Evolutionary conservation across 148 eudicot species (phyloP).

Genomic region (Camellia granthamiana): DNA sequence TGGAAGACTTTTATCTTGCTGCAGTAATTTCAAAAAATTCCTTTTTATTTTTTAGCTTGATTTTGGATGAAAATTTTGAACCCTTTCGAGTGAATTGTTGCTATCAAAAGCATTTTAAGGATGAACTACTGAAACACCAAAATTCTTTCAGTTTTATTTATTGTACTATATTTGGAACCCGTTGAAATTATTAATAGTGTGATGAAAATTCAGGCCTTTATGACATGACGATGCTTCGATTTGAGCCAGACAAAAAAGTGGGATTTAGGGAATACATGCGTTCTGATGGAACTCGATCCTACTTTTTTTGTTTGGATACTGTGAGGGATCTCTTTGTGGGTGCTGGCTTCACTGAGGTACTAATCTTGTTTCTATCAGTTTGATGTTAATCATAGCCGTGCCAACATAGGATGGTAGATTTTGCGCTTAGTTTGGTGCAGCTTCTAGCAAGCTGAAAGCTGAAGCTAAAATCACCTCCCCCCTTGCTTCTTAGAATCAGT

Average conservation of each 20-base stretch:
- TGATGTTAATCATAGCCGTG: neutral
- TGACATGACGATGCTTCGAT: constrained; percentile 99
- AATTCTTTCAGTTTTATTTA: neutral
- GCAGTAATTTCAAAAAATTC: neutral
- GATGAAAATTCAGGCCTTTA: constrained; percentile 62
- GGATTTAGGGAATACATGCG: constrained; percentile 84
- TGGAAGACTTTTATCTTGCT: neutral
- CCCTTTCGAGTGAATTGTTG: neutral
- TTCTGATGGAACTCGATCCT: constrained; percentile 90
- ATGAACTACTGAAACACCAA: too few species aligned
- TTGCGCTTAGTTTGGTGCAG: neutral
- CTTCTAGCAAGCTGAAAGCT: too few species aligned
- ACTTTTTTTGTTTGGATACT: constrained; percentile 77
- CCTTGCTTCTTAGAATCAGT: too few species aligned
- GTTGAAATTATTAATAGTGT: constrained; percentile 9
- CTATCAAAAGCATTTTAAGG: neutral
- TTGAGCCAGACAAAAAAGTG: constrained; percentile 67
- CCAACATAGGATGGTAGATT: neutral
- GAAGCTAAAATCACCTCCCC: too few species aligned
- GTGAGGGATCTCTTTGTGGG: constrained; percentile 56
- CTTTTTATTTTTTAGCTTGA: neutral
- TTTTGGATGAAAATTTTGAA: neutral
- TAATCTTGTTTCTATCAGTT: neutral
- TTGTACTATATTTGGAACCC: neutral
- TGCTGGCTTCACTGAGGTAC: constrained; percentile 85